Percentiles rank a stretch among this genome's conserved stretches.
Conservation (phyloP, 2,329 filamentous ascomycete genomes). For the Didymella lethalis region DNA sequence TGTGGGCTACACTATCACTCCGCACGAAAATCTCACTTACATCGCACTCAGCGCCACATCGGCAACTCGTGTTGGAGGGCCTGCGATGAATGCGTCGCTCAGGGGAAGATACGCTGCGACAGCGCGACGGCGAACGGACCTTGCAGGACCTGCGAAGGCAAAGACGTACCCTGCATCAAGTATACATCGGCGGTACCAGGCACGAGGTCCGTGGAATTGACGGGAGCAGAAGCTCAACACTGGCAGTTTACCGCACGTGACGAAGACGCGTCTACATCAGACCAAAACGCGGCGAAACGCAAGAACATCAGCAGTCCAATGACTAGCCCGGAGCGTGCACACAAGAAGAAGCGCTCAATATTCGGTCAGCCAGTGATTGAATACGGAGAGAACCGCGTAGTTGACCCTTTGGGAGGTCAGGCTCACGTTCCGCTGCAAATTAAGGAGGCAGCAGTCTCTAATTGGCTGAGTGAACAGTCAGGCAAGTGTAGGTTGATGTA, state of each 20-base stretch:
- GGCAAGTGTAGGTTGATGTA: constrained; percentile 7
- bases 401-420: constrained; percentile 6
- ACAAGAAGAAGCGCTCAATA: constrained; percentile 2
- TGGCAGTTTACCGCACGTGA: not conserved
- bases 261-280: not conserved
- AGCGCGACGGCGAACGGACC: constrained; percentile 2
- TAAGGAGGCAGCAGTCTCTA: constrained; percentile 8
- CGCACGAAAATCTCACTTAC: not conserved
- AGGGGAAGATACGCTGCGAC: constrained; percentile 14
- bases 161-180: constrained; percentile 20
- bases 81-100: constrained; percentile 28
- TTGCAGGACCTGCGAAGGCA: constrained; percentile 20
- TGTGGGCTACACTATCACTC: not conserved
- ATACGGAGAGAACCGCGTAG: not conserved
- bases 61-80: constrained; percentile 22
- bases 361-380: constrained; percentile 1
- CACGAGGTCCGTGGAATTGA: not conserved
- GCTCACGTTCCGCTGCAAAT: not conserved
- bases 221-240: not conserved
- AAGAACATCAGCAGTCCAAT: not conserved
- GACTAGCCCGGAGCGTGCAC: not conserved
- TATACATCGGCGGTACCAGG: constrained; percentile 9
- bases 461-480: constrained; percentile 6
- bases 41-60: constrained; percentile 15
- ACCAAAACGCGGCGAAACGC: constrained; percentile 4